These are phyloP conservation scores for Flaveria trinervia DNA, from an alignment of 129 eudicot genomes.

Conservation along the genomic window DNA sequence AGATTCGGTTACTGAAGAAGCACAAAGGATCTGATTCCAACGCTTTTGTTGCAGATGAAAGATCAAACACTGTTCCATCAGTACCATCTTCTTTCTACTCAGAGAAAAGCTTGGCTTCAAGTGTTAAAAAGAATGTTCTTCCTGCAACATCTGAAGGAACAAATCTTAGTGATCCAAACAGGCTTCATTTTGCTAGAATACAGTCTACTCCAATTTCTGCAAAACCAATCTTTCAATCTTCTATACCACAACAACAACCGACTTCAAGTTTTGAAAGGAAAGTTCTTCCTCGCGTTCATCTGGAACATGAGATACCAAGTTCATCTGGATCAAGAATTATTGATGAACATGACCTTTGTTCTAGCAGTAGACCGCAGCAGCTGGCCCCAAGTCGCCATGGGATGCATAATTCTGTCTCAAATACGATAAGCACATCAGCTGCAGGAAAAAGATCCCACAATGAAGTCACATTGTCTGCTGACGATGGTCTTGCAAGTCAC, in stretches of 20 bases:
- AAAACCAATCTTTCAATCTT: not conserved
- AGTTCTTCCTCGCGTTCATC: not conserved
- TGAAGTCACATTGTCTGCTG: not conserved
- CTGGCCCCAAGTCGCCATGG: not conserved
- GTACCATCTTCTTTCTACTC: not conserved
- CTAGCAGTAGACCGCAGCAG: constrained; percentile 5
- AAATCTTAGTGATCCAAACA: not conserved
- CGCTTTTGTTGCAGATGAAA: constrained; percentile 27
- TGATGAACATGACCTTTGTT: not conserved
- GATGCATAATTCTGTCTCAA: not conserved
- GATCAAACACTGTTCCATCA: not conserved
- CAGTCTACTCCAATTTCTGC: not conserved
- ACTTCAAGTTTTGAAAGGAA: constrained; percentile 13
- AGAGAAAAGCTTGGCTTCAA: not conserved
- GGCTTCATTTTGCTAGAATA: constrained; percentile 1
- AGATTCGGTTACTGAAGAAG: constrained; percentile 48
- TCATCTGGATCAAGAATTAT: not conserved
- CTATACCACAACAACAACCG: not conserved
- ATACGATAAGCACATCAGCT: not conserved
- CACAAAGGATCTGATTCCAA: constrained; percentile 22
- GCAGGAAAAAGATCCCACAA: not conserved
- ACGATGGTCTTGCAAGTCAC: not conserved
- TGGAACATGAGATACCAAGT: not conserved
- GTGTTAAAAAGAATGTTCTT: not conserved
- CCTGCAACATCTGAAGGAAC: not conserved